Evolutionary conservation across 176 grass and related monocot species (phyloP), one percentile per base, ranked within the genome.

Genomic region (Oryza brachyantha): DNA sequence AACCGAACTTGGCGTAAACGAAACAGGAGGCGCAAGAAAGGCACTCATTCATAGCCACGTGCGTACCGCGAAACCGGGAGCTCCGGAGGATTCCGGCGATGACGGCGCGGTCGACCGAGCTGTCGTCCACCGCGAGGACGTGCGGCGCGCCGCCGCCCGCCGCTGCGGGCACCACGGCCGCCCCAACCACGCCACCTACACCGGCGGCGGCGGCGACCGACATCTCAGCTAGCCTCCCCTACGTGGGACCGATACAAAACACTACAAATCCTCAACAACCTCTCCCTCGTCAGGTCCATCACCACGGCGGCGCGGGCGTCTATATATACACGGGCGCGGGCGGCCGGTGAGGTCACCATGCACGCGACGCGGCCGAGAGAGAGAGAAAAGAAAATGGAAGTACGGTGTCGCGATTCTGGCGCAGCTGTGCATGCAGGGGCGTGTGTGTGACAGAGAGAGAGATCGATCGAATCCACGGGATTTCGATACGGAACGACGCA

Each of bases 111-210:
- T 97, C 93, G 41, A 93, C 86, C 10, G 90, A 97, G 85, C 93
- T 97, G 13, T 97, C 93, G 2, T 97, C 93, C 61, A 97, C 93
- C 7, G 93, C 88, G 14, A 97, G 88, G 11, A 97, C 90, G 72
- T 97, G 93, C 80, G 69, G 81, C 35, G 84, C 57, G 52, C 16
- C 39, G 13, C 25, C 50, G 0, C 59, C 59, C 0, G 55, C 58
- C 3, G 39, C 48, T 29, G 63, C 78, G 11, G 19, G 28, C 17
- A 24, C 35, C 59, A 45, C 46, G 17, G n/a, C 57, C 43, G 69
- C 38, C 29, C 36, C 66, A 6, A 41, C 66, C 19, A 72, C 55
- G 55, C 64, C 81, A 57, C 76, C 50, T n/a, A 21, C 50, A 8
- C 50, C 64, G 55, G 27, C 40, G n/a, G n/a, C n/a, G n/a, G n/a